Evolutionary conservation across 2,329 filamentous ascomycete genomes (phyloP).

Genomic region (Passalora sequoiae): DNA sequence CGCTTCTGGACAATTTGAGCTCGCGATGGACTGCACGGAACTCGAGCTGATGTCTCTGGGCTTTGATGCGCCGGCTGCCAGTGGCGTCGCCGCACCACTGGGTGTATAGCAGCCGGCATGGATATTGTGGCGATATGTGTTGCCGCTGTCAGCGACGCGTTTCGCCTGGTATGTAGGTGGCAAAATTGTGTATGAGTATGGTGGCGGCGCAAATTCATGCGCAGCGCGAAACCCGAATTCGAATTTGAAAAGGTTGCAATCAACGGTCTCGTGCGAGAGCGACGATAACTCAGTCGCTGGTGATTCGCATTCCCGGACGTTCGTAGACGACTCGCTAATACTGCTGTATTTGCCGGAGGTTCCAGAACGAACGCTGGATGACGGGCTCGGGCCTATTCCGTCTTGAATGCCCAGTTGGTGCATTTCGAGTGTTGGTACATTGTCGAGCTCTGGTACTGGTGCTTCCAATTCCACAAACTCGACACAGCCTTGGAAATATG

Average conservation of each 20-base stretch:
- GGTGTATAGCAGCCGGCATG: slow-evolving; percentile 12
- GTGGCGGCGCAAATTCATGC: neutral
- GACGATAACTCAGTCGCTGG: slow-evolving; percentile 3
- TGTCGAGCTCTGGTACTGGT: slow-evolving; percentile 1
- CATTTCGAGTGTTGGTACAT: slow-evolving; percentile 15
- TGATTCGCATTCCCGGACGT: slow-evolving; percentile 1
- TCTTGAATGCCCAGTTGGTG: slow-evolving; percentile 11
- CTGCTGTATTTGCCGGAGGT: slow-evolving; percentile 2
- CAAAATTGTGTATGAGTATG: neutral
- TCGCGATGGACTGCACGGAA: no score
- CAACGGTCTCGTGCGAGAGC: slow-evolving; percentile 1
- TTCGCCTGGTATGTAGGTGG: slow-evolving; percentile 5
- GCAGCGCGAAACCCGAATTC: slow-evolving; percentile 11
- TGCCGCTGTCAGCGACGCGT: neutral
- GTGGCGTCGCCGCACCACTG: slow-evolving; percentile 2
- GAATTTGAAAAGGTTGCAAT: slow-evolving; percentile 9
- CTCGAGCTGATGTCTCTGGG: slow-evolving; percentile 2
- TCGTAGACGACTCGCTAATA: neutral
- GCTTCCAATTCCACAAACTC: slow-evolving; percentile 5
- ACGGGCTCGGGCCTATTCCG: slow-evolving; percentile 3
- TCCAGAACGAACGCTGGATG: neutral
- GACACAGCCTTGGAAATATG: slow-evolving; percentile 1
- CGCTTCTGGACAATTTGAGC: slow-evolving; percentile 17
- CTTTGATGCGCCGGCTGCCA: neutral
- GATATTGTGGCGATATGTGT: slow-evolving; percentile 1